A percentile compares a stretch with the other conserved stretches of the same genome.
Conservation (phyloP, 1,139 yeast species). For the Meyerozyma athensensis region DNA sequence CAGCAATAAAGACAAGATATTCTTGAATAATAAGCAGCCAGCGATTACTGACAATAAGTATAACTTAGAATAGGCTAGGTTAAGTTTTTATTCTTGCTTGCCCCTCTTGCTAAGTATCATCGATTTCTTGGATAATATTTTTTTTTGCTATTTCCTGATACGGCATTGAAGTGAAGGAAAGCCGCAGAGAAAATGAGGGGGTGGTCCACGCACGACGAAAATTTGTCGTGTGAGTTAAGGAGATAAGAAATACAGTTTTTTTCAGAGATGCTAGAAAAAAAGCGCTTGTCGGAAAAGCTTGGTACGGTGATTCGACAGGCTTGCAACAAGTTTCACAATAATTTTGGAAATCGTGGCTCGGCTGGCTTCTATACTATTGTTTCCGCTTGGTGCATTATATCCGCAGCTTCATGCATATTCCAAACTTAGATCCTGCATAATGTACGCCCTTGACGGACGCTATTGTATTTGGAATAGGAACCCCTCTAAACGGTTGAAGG, state of each 20-base stretch:
- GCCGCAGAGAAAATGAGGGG: slow-evolving; percentile 4
- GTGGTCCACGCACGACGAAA: slow-evolving; percentile 1
- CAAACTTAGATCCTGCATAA: no score
- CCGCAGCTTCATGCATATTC: no score
- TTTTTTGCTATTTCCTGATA: slow-evolving; percentile 2
- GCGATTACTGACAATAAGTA: not conserved
- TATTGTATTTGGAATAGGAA: no score
- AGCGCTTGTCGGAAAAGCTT: not conserved
- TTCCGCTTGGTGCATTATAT: no score
- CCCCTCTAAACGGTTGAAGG: no score
- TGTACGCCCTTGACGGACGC: no score
- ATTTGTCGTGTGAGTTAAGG: slow-evolving; percentile 1
- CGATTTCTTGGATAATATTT: not conserved
- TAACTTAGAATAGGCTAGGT: not conserved
- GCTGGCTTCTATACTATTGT: no score
- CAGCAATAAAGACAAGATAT: not conserved
- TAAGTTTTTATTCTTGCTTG: not conserved
- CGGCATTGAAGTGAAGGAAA: not conserved
- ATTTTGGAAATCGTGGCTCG: no score
- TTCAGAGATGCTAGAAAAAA: not conserved
- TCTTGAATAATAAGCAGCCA: not conserved
- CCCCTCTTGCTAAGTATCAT: slow-evolving; percentile 3
- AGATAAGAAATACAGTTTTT: not conserved
- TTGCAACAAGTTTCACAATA: no score
- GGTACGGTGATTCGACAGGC: no score